Base-by-base conservation (phyloP, 2,329 filamentous ascomycete species). In the Teratosphaeria gauchensis region DNA sequence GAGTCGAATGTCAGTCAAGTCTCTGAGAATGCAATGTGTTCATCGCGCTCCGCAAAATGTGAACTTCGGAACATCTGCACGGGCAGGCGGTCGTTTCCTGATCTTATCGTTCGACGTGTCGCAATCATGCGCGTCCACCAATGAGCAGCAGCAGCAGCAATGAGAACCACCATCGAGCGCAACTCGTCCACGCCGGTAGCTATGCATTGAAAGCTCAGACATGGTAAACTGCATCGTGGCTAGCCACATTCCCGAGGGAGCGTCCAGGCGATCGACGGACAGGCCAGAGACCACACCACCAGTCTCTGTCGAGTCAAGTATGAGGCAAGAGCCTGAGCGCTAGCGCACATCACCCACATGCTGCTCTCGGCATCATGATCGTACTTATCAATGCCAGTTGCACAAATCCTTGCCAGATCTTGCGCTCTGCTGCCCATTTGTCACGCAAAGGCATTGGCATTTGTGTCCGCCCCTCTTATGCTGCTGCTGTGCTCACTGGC, bases 1-100 rank as follows among this genome's bases (percentile, higher is more conserved):
- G 76, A 76, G 65, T 72, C 71, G 59, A 59, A 62, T 76, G 86
- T 90, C 84, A 90, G 88, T 89, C 71, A 72, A 16, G 77, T 59
- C 60, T 62, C 63, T 56, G 58, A 56, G 53, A 35, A 55, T 28
- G 30, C 54, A 59, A 30, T 54, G 19, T 58, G 9, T 35, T 30
- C 16, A 59, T 57, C 48, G 54, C 38, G 54, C 56, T 33, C 19
- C 24, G 28, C 30, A 56, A 56, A 28, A 28, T 28, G 24, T 38
- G 6, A 46, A 9, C 14, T 28, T 35, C 28, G 32, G 16, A 42
- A 19, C 8, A 42, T 14, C 24, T 42, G 35, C 35, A 42, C 11
- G 35, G 21, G 30, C 14, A 33, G 31, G 33, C 28, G 19, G 30
- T 33, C 53, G 16, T 35, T 31, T 55, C 31, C 53, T 38, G 31